A percentile compares a stretch with the other conserved stretches of the same genome.
These are phyloP conservation scores for Emydomyces testavorans DNA, from an alignment of 2,329 filamentous ascomycete species.

Conservation along the genomic window DNA sequence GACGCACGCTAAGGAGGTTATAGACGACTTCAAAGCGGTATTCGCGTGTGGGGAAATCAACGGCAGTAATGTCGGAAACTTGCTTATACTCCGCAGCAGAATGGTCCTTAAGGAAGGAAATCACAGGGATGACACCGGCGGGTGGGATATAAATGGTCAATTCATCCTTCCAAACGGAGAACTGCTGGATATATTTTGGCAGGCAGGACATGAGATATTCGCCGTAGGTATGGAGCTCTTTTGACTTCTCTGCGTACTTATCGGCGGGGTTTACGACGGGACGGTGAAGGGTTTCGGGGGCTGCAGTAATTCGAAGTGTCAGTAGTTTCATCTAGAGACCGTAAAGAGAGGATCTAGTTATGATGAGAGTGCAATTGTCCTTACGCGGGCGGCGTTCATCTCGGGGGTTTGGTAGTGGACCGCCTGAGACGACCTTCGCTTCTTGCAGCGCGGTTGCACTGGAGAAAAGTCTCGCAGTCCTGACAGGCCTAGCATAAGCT, in stretches of 20 bases:
- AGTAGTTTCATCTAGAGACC: not conserved
- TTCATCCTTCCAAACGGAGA: conserved; percentile 99
- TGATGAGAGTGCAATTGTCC: conserved; percentile 17
- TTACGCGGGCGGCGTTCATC: conserved; percentile 44
- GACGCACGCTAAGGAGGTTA: conserved; percentile 87
- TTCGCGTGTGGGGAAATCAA: conserved; percentile 90
- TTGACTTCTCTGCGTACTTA: conserved; percentile 78
- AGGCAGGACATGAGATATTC: conserved; percentile 93
- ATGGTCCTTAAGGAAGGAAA: conserved; percentile 94
- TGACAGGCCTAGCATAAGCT: conserved; percentile 26
- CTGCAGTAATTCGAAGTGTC: conserved; percentile 22
- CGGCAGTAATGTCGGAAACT: conserved; percentile 80
- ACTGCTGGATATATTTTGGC: conserved; percentile 97
- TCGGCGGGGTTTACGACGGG: conserved; percentile 84
- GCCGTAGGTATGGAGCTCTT: conserved; percentile 84
- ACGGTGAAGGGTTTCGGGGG: conserved; percentile 54
- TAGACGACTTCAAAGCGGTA: conserved; percentile 97
- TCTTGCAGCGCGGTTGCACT: conserved; percentile 28
- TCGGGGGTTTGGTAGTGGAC: conserved; percentile 56
- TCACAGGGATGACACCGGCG: conserved; percentile 76
- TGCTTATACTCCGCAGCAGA: conserved; percentile 94
- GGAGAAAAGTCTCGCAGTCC: conserved; percentile 28
- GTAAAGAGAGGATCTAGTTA: not conserved
- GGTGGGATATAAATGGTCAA: conserved; percentile 88
- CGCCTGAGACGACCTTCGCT: conserved; percentile 43